These are phyloP conservation scores for Aspergillus kassunensis DNA, from an alignment of 495 filamentous ascomycete genomes.

Conservation along the genomic window DNA sequence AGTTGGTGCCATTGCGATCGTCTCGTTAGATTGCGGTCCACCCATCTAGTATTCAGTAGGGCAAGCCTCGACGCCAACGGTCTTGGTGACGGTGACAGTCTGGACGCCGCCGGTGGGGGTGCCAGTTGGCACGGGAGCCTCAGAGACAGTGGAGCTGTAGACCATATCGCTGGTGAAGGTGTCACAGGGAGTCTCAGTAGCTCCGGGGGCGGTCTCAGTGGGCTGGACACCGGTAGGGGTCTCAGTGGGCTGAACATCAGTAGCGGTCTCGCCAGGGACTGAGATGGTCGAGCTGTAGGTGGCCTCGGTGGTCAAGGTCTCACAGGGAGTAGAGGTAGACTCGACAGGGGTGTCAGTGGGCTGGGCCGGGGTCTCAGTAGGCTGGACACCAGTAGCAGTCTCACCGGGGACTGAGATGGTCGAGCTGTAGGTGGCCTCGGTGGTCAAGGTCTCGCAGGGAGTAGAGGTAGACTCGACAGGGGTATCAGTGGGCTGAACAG, in stretches of 20 bases:
- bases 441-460: too few relatives aligned
- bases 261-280: too few relatives aligned
- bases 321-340: too few relatives aligned
- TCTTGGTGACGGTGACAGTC: conserved; percentile 29
- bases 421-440: too few relatives aligned
- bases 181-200: too few relatives aligned
- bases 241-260: not conserved
- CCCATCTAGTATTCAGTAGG: conserved; percentile 20
- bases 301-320: too few relatives aligned
- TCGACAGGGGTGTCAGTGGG: too few relatives aligned
- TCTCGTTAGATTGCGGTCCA: conserved; percentile 11
- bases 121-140: conserved; percentile 3
- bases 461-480: too few relatives aligned
- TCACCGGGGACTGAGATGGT: too few relatives aligned
- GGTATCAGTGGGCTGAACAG: too few relatives aligned
- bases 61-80: conserved; percentile 30
- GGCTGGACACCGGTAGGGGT: conserved; percentile 11
- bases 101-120: conserved; percentile 3
- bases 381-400: not conserved
- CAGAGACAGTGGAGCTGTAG: not conserved
- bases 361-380: conserved; percentile 4
- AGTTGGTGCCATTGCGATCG: conserved; percentile 21
- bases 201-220: conserved; percentile 2
- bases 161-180: not conserved
- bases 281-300: too few relatives aligned